phyloP scores from a whole-genome alignment of 1,284 basidiomycete genomes.

The Thecaphora frezii region DNA sequence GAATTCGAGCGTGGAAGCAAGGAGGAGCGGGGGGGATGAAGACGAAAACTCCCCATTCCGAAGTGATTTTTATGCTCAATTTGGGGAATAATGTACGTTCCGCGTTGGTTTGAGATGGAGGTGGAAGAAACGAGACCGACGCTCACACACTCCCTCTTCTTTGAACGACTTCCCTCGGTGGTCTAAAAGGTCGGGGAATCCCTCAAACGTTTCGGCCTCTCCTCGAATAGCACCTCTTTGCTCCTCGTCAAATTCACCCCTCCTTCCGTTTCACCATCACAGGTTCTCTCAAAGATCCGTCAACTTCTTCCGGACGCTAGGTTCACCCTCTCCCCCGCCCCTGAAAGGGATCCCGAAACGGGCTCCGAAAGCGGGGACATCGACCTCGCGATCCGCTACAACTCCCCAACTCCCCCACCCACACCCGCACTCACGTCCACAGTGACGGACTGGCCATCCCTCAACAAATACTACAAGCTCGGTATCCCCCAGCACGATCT shows the following conservation, averaged over 20 bases:
- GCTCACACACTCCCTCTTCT: neutral
- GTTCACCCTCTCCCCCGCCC: too few relatives aligned
- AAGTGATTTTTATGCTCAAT: constrained; percentile 34
- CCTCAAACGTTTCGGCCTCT: constrained; percentile 32
- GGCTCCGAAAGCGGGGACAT: too few relatives aligned
- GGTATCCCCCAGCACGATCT: constrained; percentile 15
- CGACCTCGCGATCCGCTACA: constrained; percentile 17
- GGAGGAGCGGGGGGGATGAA: constrained; percentile 33
- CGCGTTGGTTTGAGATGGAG: neutral
- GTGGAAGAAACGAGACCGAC: neutral
- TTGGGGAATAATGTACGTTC: constrained; percentile 33
- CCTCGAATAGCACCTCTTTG: constrained; percentile 17
- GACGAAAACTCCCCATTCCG: constrained; percentile 35
- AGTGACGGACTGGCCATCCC: constrained; percentile 36
- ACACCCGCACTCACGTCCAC: neutral
- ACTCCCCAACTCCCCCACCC: constrained; percentile 2
- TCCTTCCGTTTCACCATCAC: neutral
- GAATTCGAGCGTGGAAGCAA: constrained; percentile 7
- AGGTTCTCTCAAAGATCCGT: too few relatives aligned
- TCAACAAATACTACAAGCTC: constrained; percentile 44
- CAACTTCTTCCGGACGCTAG: too few relatives aligned
- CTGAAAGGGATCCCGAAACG: too few relatives aligned
- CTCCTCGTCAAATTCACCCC: constrained; percentile 31
- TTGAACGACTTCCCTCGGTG: neutral
- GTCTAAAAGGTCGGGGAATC: constrained; percentile 29